Base-by-base conservation (phyloP, 345 rosid genomes). In the Stellera chamaejasme region DNA sequence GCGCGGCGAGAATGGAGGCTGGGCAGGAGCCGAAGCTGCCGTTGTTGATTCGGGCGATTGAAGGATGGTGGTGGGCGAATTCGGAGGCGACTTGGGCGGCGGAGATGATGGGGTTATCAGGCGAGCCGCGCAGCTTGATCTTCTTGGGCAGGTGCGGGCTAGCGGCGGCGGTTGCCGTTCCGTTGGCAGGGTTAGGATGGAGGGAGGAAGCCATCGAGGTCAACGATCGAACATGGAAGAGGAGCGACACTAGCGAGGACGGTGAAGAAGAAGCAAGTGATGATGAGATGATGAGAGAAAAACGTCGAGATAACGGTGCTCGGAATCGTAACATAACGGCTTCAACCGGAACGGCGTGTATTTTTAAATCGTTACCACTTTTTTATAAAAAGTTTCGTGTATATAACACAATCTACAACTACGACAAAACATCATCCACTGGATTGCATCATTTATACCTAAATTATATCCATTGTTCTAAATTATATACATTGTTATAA, bases 1-100 rank as follows among this genome's bases (percentile, higher is more conserved):
- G 98, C 39, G 79, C 76, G 46, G 95, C 56, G 42, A 88, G 64
- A 52, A 91, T 61, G 14, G 87, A 75, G 25, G 82, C 65, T 1
- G 98, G 96, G 53, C 98, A 85, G 72, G 79, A 77, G 1, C 96
- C 98, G 57, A 88, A 91, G 75, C 98, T 88, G 11, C 96, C 98
- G 81, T 91, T 91, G 77, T 91, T 91, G 66, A 91, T 76, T 13
- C 96, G 73, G 7, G 92, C 82, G 41, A 85, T 55, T 58, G 63
- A 19, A 11, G 82, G 66, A 70, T 79, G 84, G 54, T 91, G 98
- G 77, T 91, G 96, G 13, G 83, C 76, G 66, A 91, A 91, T 62
- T 91, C 96, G 8, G 80, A 59, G 51, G 76, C 69, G 58, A 88
- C 74, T 65, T 85, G 83, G 25, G 72, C 19, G 2, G 58, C 39